Evolutionary conservation across 1,284 basidiomycete species (phyloP), one percentile per base, ranked within the genome.

Genomic region (Cutaneotrichosporon spelunceum): DNA sequence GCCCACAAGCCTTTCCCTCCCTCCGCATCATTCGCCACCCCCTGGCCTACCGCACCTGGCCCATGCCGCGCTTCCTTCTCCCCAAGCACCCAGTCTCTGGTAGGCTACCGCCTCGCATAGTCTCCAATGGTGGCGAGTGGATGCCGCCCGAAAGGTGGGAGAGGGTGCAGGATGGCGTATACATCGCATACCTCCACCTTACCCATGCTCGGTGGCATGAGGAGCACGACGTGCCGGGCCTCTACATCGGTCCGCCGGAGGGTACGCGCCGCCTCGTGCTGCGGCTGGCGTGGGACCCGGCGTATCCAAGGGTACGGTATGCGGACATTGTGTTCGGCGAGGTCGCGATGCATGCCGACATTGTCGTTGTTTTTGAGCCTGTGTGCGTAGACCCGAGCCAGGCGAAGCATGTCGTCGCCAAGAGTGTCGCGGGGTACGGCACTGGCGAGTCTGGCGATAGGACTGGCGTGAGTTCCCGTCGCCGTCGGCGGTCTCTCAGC

Each of bases 121-220:
- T 10, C 21, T 27, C 21, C 47, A 13, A 19, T 8, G 48, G n/a
- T 9, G 48, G 27, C 27, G 19, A 50, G 19, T 53, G 23, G 13
- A 21, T 53, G 4, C 52, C 52, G n/a, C 52, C 52, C 10, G 33
- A 34, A 34, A 21, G 14, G 23, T 53, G 52, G 52, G 33, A 26
- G 10, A 10, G 34, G 13, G 27, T 53, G 9, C 19, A 21, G 21
- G 21, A 53, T 24, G 52, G 52, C 33, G 34, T 53, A 2, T 53
- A 53, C 33, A 23, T 53, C 52, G 52, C 52, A 10, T 53, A 53
- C 34, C 52, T 53, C 33, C 52, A 53, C 34, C 33, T 53, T 23
- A 53, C 52, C 14, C 52, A 53, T 19, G 34, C 52, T 11, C 21
- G 33, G 33, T 53, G 52, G 52, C 52, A 53, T 23, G 52, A 53